phyloP scores from a whole-genome alignment of 2,329 filamentous ascomycete species.

The Metarhizium anisopliae region DNA sequence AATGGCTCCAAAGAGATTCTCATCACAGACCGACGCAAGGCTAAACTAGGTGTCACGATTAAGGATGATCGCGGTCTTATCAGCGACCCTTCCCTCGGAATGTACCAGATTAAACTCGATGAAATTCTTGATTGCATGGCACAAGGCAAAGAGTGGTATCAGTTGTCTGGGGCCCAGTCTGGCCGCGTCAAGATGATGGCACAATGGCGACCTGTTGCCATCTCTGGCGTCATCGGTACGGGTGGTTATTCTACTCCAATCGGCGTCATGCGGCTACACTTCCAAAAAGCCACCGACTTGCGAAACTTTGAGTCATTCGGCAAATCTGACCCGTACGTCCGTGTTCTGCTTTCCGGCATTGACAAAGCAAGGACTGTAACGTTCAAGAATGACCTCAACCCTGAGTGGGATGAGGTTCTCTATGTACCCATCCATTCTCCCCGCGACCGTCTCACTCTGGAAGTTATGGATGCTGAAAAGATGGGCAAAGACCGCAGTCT shows the following conservation, averaged over 20 bases:
- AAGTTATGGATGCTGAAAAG: constrained; percentile 95
- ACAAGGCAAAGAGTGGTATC: constrained; percentile 95
- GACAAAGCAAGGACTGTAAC: constrained; percentile 90
- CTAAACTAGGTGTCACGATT: constrained; percentile 83
- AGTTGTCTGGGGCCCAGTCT: constrained; percentile 68
- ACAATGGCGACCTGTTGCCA: constrained; percentile 90
- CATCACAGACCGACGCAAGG: constrained; percentile 85
- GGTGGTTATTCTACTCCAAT: constrained; percentile 90
- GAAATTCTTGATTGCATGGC: constrained; percentile 86
- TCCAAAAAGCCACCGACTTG: constrained; percentile 71
- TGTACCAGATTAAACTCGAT: constrained; percentile 90
- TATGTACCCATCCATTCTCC: constrained; percentile 84
- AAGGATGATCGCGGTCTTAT: constrained; percentile 89
- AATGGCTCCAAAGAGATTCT: constrained; percentile 89
- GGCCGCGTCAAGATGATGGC: constrained; percentile 85
- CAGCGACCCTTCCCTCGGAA: constrained; percentile 76
- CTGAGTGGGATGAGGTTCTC: constrained; percentile 90
- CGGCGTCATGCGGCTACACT: constrained; percentile 90
- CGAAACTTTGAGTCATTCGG: constrained; percentile 92
- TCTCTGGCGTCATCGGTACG: constrained; percentile 71
- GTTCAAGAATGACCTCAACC: constrained; percentile 90
- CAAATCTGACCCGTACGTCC: constrained; percentile 92
- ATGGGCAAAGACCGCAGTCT: constrained; percentile 85
- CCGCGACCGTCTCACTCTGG: constrained; percentile 75
- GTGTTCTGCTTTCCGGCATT: constrained; percentile 81